These are phyloP conservation scores for Knufia fluminis DNA, from an alignment of 2,329 filamentous ascomycete species.

Conservation along the genomic window DNA sequence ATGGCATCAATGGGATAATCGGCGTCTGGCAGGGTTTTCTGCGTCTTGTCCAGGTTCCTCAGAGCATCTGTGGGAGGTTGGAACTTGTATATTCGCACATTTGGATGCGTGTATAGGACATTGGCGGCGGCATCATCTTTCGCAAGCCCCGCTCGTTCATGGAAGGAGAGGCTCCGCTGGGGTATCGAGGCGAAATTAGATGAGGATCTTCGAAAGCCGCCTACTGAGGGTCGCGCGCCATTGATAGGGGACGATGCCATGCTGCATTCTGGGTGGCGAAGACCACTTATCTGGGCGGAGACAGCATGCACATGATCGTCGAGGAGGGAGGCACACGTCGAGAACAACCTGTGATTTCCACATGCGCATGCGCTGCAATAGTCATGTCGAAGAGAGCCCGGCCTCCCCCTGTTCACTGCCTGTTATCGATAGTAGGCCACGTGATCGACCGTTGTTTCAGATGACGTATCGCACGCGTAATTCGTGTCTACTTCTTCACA, in stretches of 20 bases:
- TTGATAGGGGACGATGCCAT: conserved; percentile 21
- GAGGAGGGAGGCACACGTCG: too few species aligned
- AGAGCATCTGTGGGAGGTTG: conserved; percentile 31
- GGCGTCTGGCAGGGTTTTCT: conserved; percentile 38
- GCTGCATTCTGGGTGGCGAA: conserved; percentile 13
- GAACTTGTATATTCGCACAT: conserved; percentile 63
- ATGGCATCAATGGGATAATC: conserved; percentile 44
- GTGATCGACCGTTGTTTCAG: background rate
- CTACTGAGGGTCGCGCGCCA: conserved; percentile 17
- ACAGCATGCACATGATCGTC: too few species aligned
- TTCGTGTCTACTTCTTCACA: background rate
- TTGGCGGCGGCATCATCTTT: conserved; percentile 27
- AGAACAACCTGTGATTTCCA: too few species aligned
- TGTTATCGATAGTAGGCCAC: too few species aligned
- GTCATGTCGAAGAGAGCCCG: too few species aligned
- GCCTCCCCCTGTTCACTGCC: too few species aligned
- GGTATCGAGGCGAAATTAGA: conserved; percentile 13
- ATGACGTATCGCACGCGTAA: background rate
- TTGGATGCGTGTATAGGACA: conserved; percentile 61
- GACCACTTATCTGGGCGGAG: too few species aligned
- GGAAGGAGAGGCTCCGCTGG: conserved; percentile 16
- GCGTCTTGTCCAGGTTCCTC: conserved; percentile 26
- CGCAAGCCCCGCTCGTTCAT: conserved; percentile 19
- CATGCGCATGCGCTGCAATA: too few species aligned
- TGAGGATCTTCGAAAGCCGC: conserved; percentile 20